Evolutionary conservation across 805 yeast genomes (phyloP), one percentile per base, ranked within the genome.

Genomic region (Sugiyamaella qingdaonensis): DNA sequence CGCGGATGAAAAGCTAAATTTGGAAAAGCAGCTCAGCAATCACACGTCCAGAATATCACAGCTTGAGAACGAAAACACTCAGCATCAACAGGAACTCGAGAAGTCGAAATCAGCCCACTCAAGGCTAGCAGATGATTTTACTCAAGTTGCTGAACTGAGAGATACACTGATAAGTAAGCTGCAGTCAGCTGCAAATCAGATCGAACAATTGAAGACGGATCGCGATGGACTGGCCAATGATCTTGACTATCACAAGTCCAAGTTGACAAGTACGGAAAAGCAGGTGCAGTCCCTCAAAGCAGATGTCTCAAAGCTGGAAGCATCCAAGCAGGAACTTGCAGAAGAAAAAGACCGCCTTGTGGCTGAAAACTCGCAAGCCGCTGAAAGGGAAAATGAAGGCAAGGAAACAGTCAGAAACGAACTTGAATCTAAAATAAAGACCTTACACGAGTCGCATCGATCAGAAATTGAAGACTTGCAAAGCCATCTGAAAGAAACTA

Each of bases 111-210:
- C 58, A 7, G 51, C 58, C 10, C 53, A 47, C 32, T 42, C 53
- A 10, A 41, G 34, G 10, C 55, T 59, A 11, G 44, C 48, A 35
- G 46, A 33, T 13, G 56, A 65, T 2, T 64, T 67, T 33, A 70
- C 70, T 37, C 70, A 71, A 31, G 42, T 58, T 1, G 66, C 61
- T 19, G 34, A 45, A 9, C 57, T 75, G 31, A 70, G 76, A 21
- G 68, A 73, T 2, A 77, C 74, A 53, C 56, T 79, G 45, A 73
- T 79, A 0, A 76, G 71, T 14, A 78, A 78, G 60, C 60, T 79
- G 37, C 74, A 74, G 58, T 65, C 71, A 1, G 63, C 80, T 14
- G 79, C 79, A 1, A 55, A 61, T 3, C 65, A 65, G 32, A 56
- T 71, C 18, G 67, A 62, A 33, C 58, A 58, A 11, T 54, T 68